Evolutionary conservation across 2,329 filamentous ascomycete genomes (phyloP).

Genomic region (Penicillium sp.): DNA sequence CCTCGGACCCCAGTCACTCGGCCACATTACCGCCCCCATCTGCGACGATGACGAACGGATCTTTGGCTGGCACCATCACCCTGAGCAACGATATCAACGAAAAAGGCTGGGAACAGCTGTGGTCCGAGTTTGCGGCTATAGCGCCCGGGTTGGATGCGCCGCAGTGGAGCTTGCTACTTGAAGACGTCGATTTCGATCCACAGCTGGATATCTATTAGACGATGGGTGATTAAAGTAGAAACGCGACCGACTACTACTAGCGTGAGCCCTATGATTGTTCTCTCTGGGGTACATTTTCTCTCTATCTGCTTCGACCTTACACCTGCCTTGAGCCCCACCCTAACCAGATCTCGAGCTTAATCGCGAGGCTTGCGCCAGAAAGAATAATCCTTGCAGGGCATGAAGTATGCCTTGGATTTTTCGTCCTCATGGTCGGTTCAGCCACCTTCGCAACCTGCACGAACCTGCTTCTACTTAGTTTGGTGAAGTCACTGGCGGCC

Average conservation of each 20-base stretch:
- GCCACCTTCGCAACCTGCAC: neutral
- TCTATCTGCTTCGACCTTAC: neutral
- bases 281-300: neutral
- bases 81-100: slow-evolving; percentile 9
- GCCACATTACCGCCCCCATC: slow-evolving; percentile 4
- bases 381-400: neutral
- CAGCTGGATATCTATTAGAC: slow-evolving; percentile 8
- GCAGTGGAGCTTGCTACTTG: slow-evolving; percentile 22
- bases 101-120: slow-evolving; percentile 18
- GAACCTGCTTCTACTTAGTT: neutral
- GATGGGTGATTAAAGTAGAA: neutral
- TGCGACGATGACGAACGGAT: neutral
- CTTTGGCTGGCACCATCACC: neutral
- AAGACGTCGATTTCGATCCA: slow-evolving; percentile 19
- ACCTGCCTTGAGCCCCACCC: neutral
- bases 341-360: neutral
- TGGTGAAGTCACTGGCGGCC: slow-evolving; percentile 8
- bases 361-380: neutral
- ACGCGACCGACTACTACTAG: neutral
- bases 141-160: slow-evolving; percentile 18
- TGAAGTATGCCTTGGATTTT: neutral
- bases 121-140: slow-evolving; percentile 22
- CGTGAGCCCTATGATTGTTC: neutral
- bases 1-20: neutral
- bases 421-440: neutral